Conservation (phyloP, 306 rosid species). For the Medicago arabica region DNA sequence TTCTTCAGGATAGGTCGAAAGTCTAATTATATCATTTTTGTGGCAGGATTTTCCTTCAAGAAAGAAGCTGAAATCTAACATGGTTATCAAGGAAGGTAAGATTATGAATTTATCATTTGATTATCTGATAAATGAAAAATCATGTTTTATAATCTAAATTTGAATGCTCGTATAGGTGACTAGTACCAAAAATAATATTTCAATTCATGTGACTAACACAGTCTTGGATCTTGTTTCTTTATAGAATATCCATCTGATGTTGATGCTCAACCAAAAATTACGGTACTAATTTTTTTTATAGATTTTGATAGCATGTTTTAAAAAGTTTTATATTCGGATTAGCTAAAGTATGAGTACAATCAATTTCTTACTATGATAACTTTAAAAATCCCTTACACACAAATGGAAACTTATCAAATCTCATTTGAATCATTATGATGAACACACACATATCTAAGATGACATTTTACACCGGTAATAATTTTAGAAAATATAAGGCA, state of each 20-base stretch:
- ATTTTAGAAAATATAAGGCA: neutral
- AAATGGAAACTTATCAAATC: neutral
- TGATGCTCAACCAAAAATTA: constrained; percentile 31
- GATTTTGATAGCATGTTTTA: constrained; percentile 29
- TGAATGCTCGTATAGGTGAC: constrained; percentile 35
- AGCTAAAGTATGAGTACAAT: constrained; percentile 3
- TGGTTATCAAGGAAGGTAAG: constrained; percentile 50
- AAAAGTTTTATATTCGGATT: constrained; percentile 28
- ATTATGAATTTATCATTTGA: constrained; percentile 23
- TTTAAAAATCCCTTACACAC: neutral
- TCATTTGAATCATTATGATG: constrained; percentile 3
- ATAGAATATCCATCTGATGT: constrained; percentile 38
- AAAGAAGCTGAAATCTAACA: constrained; percentile 32
- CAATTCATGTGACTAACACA: constrained; percentile 29
- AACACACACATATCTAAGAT: too few relatives aligned
- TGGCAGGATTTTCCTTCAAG: constrained; percentile 47
- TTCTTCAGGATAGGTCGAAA: too few relatives aligned
- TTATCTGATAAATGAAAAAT: constrained; percentile 30
- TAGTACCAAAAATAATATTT: constrained; percentile 25
- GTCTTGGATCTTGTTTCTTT: constrained; percentile 28
- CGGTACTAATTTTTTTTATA: constrained; percentile 30
- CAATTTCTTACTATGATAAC: neutral
- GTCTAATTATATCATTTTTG: constrained; percentile 8
- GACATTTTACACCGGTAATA: too few relatives aligned
- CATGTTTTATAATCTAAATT: constrained; percentile 36